Evolutionary conservation across 176 grass and related monocot species (phyloP).

Genomic region (Eragrostis curvula): DNA sequence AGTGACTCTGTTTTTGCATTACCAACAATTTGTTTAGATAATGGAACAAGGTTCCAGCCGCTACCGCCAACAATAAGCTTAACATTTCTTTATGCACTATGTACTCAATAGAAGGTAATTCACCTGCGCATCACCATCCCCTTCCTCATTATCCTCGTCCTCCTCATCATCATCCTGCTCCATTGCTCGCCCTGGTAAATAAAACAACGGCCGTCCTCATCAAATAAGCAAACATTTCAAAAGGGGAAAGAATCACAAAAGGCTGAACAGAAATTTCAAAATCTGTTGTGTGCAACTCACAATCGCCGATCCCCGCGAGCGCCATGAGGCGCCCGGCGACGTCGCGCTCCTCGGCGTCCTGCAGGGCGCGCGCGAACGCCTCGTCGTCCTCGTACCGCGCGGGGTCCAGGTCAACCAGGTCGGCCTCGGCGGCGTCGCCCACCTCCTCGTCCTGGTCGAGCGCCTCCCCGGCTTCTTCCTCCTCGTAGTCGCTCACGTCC

Average conservation of each 20-base stretch:
- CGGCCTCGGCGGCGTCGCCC: constrained; percentile 35
- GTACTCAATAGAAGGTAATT: neutral
- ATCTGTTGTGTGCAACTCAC: constrained; percentile 38
- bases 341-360: constrained; percentile 70
- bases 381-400: constrained; percentile 66
- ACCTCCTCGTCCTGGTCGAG: constrained; percentile 53
- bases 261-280: neutral
- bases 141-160: constrained; percentile 43
- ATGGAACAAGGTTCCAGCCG: too few relatives aligned
- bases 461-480: constrained; percentile 44
- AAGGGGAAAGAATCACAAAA: neutral
- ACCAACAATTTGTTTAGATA: too few relatives aligned
- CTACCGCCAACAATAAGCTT: neutral
- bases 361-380: constrained; percentile 77
- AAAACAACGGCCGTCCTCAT: constrained; percentile 3
- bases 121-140: constrained; percentile 62
- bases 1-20: constrained; percentile 7
- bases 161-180: constrained; percentile 56
- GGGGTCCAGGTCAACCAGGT: constrained; percentile 38
- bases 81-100: neutral
- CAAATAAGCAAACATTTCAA: neutral
- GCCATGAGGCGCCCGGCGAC: constrained; percentile 74
- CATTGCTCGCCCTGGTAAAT: constrained; percentile 61
- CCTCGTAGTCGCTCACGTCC: constrained; percentile 59
- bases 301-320: constrained; percentile 69